These are phyloP conservation scores for Rhodotorula sp. DNA, from an alignment of 1,284 basidiomycete genomes.

Conservation along the genomic window DNA sequence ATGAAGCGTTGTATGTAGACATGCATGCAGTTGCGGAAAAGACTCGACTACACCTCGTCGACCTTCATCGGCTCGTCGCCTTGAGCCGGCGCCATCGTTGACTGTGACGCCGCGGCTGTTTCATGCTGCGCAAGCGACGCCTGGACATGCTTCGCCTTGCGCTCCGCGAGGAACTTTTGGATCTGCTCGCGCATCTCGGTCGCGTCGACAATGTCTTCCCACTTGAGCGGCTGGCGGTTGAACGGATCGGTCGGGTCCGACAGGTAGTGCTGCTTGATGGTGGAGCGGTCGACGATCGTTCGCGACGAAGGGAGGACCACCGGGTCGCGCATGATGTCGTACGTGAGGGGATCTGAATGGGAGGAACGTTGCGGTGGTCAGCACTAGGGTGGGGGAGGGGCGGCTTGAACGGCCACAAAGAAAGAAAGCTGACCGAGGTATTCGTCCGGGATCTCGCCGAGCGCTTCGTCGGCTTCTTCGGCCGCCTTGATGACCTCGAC, in stretches of 20 bases:
- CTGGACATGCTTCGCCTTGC: slow-evolving; percentile 9
- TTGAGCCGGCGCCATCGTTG: no score
- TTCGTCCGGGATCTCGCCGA: slow-evolving; percentile 93
- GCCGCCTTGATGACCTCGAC: slow-evolving; percentile 82
- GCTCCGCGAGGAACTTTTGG: slow-evolving; percentile 26
- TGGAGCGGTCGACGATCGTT: slow-evolving; percentile 78
- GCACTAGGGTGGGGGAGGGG: no score
- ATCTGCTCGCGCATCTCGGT: slow-evolving; percentile 38
- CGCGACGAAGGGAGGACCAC: slow-evolving; percentile 84
- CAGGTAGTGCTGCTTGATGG: slow-evolving; percentile 83
- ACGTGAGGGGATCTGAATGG: slow-evolving; percentile 79
- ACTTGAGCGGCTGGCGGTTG: slow-evolving; percentile 51
- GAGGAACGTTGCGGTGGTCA: no score
- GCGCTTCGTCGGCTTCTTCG: slow-evolving; percentile 77
- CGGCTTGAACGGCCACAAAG: slow-evolving; percentile 16
- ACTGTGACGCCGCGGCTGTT: not conserved
- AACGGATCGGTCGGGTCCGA: slow-evolving; percentile 70
- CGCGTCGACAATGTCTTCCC: slow-evolving; percentile 48
- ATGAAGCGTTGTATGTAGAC: no score
- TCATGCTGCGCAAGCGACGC: not conserved
- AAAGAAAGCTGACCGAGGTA: slow-evolving; percentile 68
- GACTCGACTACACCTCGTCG: not conserved
- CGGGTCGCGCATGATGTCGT: slow-evolving; percentile 92
- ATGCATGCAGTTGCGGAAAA: not conserved
- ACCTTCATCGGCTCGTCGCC: slow-evolving; percentile 9